Percentiles rank a stretch among this genome's conserved stretches.
phyloP scores from a whole-genome alignment of 768 basidiomycete genomes.

The Tricholoma bakamatsutake region DNA sequence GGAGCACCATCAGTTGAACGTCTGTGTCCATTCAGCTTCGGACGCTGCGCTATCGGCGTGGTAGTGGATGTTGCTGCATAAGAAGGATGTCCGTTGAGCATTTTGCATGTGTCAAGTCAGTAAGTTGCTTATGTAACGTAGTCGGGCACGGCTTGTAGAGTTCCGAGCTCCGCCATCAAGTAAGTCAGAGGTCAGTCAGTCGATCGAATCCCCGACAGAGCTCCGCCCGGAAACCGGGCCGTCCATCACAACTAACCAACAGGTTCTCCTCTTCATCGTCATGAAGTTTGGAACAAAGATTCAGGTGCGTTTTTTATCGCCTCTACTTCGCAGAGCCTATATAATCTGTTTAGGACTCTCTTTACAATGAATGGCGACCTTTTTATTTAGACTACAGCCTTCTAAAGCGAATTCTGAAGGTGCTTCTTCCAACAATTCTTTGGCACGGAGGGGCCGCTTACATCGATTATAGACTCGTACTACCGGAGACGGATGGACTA shows the following conservation, averaged over 20 bases:
- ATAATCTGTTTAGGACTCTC: constrained; percentile 49
- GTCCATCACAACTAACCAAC: neutral
- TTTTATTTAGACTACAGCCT: constrained; percentile 88
- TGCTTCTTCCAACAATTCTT: constrained; percentile 18
- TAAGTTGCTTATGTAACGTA: no score
- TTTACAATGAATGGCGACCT: constrained; percentile 87
- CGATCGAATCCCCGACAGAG: no score
- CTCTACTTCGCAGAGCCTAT: neutral
- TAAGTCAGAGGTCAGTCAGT: no score
- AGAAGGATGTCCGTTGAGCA: constrained; percentile 20
- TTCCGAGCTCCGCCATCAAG: no score
- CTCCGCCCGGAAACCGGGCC: no score
- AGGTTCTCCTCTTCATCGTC: neutral
- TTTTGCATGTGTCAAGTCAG: constrained; percentile 3
- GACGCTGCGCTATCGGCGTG: constrained; percentile 18
- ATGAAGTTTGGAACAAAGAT: constrained; percentile 88
- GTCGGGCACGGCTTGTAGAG: no score
- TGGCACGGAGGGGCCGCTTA: neutral
- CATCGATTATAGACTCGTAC: constrained; percentile 31
- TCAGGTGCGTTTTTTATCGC: constrained; percentile 15
- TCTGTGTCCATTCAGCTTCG: constrained; percentile 24
- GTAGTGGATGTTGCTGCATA: constrained; percentile 28
- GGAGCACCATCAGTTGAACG: constrained; percentile 21
- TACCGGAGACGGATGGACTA: constrained; percentile 58
- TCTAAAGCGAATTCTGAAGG: constrained; percentile 89